Base-by-base conservation (phyloP, 306 rosid genomes). In the Fragaria nilgerrensis region DNA sequence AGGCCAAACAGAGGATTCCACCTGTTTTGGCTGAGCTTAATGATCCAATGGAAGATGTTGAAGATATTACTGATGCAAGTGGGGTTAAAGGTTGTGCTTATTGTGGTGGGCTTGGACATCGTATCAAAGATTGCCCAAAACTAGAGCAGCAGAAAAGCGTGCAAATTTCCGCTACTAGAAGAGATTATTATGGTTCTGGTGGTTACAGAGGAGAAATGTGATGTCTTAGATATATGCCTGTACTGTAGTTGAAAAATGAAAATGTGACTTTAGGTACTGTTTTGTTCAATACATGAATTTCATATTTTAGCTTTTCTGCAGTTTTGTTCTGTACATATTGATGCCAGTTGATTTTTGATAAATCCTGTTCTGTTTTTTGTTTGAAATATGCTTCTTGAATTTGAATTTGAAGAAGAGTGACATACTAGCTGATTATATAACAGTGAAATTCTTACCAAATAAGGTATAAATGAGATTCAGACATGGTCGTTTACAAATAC, bases 61-160 rank as follows among this genome's bases (percentile, higher is more conserved):
- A 90, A 16, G 97, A 82, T 49, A 89, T 95, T 72, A 80, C 89
- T 2, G 86, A 76, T 70, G 88, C 83, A 45, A 90, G 96, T n/a
- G 98, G 98, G 71, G 93, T 92, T 59, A 89, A 90, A 84, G 97
- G 96, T 45, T 92, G 97, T 48, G 97, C 97, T 19, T 94, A 84
- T 83, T 94, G 97, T 87, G 98, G 97, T 50, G 98, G 98, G 41
- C 96, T 92, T 50, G 98, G 97, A 82, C 97, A 94, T 77, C 97
- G 96, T 52, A 95, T 95, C 62, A 81, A 85, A 2, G 97, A 88
- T 70, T 92, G 97, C 78, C 96, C 97, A 47, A 95, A 90, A 74
- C 82, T 90, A 43, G 97, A 90, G 80, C 97, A 95, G 79, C 97
- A 92, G 84, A 92, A 92, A 75, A 95, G 91, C 83, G 71, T 86